Evolutionary conservation across 1,139 yeast genomes (phyloP).

Genomic region (Yamadazyma blattariae): DNA sequence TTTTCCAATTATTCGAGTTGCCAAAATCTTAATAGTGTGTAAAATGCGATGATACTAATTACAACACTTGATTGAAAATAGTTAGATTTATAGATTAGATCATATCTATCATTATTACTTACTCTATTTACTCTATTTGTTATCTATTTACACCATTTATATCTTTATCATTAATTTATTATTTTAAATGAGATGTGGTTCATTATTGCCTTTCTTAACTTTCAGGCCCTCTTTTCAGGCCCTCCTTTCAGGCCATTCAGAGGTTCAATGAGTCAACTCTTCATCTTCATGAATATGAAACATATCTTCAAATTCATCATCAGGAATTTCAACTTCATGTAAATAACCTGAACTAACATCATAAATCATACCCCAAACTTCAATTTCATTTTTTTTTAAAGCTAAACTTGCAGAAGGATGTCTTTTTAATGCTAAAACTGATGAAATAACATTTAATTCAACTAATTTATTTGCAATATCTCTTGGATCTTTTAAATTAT

Average conservation of each 20-base stretch:
- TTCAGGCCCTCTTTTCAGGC: no score
- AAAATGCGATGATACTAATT: no score
- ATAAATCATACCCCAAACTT: slow-evolving; percentile 86
- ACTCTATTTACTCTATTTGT: no score
- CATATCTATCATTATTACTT: no score
- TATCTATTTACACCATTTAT: no score
- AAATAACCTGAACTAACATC: slow-evolving; percentile 80
- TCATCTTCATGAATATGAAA: slow-evolving; percentile 48
- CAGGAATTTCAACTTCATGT: slow-evolving; percentile 50
- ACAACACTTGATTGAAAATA: no score
- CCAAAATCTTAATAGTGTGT: no score
- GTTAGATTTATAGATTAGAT: no score
- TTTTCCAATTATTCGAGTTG: not conserved
- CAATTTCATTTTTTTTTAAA: slow-evolving; percentile 65
- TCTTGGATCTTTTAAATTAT: slow-evolving; percentile 44
- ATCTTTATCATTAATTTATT: no score
- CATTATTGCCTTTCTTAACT: no score
- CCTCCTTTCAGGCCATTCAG: no score
- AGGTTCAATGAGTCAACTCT: slow-evolving; percentile 15
- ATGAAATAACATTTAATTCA: slow-evolving; percentile 72
- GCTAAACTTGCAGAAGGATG: slow-evolving; percentile 79
- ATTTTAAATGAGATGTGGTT: no score
- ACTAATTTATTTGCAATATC: slow-evolving; percentile 64
- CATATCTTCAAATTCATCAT: slow-evolving; percentile 49
- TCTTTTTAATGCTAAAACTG: slow-evolving; percentile 56